Evolutionary conservation across 2,329 filamentous ascomycete genomes (phyloP).

Genomic region (Aureobasidium pullulans): DNA sequence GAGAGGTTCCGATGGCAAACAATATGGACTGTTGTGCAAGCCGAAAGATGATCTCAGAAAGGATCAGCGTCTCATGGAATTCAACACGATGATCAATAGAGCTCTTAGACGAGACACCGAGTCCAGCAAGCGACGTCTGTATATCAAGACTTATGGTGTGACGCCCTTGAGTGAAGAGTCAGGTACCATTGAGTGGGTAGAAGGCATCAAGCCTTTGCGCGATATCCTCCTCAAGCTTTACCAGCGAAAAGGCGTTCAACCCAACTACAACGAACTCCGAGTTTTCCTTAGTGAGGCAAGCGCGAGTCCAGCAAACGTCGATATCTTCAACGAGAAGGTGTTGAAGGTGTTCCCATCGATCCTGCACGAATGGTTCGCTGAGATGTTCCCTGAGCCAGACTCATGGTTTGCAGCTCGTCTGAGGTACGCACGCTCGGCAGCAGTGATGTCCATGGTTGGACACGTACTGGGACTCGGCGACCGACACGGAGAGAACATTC

Average conservation of each 20-base stretch:
- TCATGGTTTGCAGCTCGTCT: slow-evolving; percentile 86
- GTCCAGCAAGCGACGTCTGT: slow-evolving; percentile 79
- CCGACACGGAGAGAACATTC: slow-evolving; percentile 92
- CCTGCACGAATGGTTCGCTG: slow-evolving; percentile 89
- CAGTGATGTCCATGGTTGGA: slow-evolving; percentile 99
- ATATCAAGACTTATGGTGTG: slow-evolving; percentile 95
- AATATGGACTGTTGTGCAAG: slow-evolving; percentile 89
- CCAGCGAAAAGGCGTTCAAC: slow-evolving; percentile 59
- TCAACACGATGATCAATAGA: slow-evolving; percentile 96
- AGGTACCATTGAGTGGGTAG: slow-evolving; percentile 97
- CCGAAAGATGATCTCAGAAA: slow-evolving; percentile 97
- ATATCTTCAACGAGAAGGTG: slow-evolving; percentile 63
- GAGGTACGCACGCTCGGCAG: slow-evolving; percentile 84
- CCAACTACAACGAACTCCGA: slow-evolving; percentile 61
- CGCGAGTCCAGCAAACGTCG: slow-evolving; percentile 52
- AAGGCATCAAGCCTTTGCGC: slow-evolving; percentile 86
- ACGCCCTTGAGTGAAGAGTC: slow-evolving; percentile 97
- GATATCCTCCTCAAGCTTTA: slow-evolving; percentile 82
- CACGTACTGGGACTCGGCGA: slow-evolving; percentile 90
- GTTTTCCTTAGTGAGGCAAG: slow-evolving; percentile 58
- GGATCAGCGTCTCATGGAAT: slow-evolving; percentile 97
- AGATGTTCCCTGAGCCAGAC: slow-evolving; percentile 87
- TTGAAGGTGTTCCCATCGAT: slow-evolving; percentile 68
- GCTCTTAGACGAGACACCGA: slow-evolving; percentile 87
- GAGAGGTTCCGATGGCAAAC: slow-evolving; percentile 78